Base-by-base conservation (phyloP, 179 eudicot species). In the Spergularia azorica region DNA sequence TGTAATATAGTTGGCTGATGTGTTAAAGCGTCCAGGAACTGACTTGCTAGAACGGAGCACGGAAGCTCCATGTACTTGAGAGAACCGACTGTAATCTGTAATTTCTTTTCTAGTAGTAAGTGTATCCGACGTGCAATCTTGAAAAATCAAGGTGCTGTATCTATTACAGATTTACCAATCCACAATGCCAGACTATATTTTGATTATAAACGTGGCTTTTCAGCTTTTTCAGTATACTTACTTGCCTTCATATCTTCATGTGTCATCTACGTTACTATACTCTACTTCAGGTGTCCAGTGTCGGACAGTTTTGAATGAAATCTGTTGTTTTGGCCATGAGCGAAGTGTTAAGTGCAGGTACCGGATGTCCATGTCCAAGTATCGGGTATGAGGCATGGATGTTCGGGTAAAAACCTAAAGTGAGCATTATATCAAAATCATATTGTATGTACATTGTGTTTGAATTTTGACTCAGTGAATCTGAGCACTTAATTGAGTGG, bases 1-100 rank as follows among this genome's bases (percentile, higher is more conserved):
- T 80, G 74, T 76, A 66, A 72, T 39, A 41, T 77, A 81, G 51
- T 66, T 20, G 2, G 67, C 7, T 15, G 12, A 46, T 41, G 14
- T 60, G 51, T 59, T 58, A 36, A 17, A n/a, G 32, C 32, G 36
- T 43, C 57, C 64, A 3, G 65, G 63, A 51, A 62, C 46, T 18
- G 20, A 58, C 48, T 21, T 60, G 60, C 9, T 9, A 67, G 66
- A 38, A 12, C 62, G 18, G 73, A 20, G n/a, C 60, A 7, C 26
- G 5, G 36, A 57, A 61, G 59, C 77, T 60, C 54, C 36, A 54
- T 65, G 17, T 18, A 32, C 21, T 51, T 17, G 3, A 15, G n/a
- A n/a, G 58, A 20, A 14, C 62, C 63, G 14, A 20, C 38, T 50
- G 14, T 43, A 64, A 38, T 64, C 12, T 75, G 70, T 69, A 62